Percentiles rank a stretch among this genome's conserved stretches.
phyloP scores from a whole-genome alignment of 2,329 filamentous ascomycete species.

The Xylaria sp. region DNA sequence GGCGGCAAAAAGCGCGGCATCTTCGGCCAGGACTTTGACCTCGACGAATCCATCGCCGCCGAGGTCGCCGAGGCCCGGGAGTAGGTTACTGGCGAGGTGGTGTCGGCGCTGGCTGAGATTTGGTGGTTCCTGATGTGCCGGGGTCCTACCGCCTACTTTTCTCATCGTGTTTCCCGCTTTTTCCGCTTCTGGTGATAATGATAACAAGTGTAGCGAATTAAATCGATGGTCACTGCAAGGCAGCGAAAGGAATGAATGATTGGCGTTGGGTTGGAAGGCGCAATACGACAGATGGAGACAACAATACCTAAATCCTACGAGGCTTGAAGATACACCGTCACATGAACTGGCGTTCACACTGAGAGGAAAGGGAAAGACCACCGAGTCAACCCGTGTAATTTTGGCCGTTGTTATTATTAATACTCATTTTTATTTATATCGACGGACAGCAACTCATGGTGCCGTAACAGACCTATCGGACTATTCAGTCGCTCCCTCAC shows the following conservation, averaged over 20 bases:
- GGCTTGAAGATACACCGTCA: neutral
- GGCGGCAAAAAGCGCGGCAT: conserved; percentile 41
- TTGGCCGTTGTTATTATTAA: conserved; percentile 20
- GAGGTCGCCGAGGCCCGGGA: conserved; percentile 46
- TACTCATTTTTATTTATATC: conserved; percentile 17
- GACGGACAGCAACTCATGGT: conserved; percentile 6
- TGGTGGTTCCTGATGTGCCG: conserved; percentile 30
- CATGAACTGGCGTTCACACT: neutral
- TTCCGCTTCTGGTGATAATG: conserved; percentile 6
- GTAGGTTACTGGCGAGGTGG: conserved; percentile 47
- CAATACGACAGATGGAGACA: neutral
- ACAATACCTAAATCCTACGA: neutral
- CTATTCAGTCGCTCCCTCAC: neutral
- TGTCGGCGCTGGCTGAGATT: conserved; percentile 40
- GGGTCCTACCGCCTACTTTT: conserved; percentile 22
- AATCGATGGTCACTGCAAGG: conserved; percentile 6
- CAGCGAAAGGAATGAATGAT: neutral
- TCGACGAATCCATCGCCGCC: conserved; percentile 39
- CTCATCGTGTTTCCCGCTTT: conserved; percentile 3
- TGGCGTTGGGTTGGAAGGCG: neutral
- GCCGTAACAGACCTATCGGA: neutral
- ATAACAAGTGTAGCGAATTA: conserved; percentile 1
- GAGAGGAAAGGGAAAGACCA: neutral
- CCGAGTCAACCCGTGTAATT: conserved; percentile 6
- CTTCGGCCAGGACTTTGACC: conserved; percentile 33